Evolutionary conservation across 805 yeast species (phyloP).

Genomic region (Scheffersomyces spartinae): DNA sequence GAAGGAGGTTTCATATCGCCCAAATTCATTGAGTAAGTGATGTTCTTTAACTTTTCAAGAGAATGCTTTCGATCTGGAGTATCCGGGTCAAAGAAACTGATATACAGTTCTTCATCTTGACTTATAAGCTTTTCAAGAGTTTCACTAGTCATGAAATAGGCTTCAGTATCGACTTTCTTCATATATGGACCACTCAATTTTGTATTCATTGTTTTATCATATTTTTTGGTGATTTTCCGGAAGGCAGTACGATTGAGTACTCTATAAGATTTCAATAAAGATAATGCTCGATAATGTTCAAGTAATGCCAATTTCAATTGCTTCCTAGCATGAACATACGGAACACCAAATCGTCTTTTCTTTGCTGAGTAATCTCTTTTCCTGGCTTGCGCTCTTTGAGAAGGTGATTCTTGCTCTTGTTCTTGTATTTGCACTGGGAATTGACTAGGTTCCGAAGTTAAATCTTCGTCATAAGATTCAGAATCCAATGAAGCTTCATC

Average conservation of each 20-base stretch:
- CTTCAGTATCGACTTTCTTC: conserved; percentile 38
- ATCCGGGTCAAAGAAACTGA: conserved; percentile 50
- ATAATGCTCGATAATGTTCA: conserved; percentile 66
- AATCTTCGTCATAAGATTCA: conserved; percentile 2
- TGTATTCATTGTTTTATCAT: conserved; percentile 59
- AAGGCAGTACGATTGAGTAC: conserved; percentile 78
- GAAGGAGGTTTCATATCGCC: conserved; percentile 14
- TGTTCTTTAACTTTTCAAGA: conserved; percentile 48
- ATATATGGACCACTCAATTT: conserved; percentile 36
- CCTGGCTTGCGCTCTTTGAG: conserved; percentile 12
- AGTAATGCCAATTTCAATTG: conserved; percentile 57
- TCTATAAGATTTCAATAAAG: conserved; percentile 58
- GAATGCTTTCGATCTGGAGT: conserved; percentile 49
- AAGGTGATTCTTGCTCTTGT: conserved; percentile 7
- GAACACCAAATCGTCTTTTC: conserved; percentile 28
- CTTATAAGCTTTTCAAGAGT: conserved; percentile 51
- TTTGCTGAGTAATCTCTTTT: conserved; percentile 38
- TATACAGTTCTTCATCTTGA: conserved; percentile 57
- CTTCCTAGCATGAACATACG: conserved; percentile 54
- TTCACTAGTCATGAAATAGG: conserved; percentile 54
- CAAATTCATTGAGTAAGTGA: conserved; percentile 26
- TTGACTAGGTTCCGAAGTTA: not conserved
- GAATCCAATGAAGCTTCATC: conserved; percentile 7
- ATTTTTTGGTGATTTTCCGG: conserved; percentile 81
- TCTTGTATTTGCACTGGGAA: not conserved